A percentile compares a stretch with the other conserved stretches of the same genome.
Evolutionary conservation across 208 protist genomes (phyloP).

Genomic region (Leishmania mexicana): DNA sequence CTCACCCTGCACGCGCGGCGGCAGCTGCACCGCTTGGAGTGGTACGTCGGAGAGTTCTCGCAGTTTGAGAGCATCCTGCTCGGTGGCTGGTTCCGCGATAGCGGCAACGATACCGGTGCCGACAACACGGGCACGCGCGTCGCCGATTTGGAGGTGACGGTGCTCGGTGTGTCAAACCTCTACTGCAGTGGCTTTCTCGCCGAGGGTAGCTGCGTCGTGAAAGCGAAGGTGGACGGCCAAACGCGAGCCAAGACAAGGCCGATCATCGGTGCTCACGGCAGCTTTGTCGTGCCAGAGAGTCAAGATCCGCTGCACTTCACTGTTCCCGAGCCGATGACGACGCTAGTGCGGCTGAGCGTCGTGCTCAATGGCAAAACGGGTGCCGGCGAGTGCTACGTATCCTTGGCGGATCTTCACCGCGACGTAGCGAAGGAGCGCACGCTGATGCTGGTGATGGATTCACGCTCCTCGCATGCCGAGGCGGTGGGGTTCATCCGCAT

Average conservation of each 20-base stretch:
- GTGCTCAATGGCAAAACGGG: conserved; percentile 43
- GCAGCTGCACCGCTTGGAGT: conserved; percentile 83
- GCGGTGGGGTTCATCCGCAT: conserved; percentile 71
- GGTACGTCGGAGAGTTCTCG: conserved; percentile 74
- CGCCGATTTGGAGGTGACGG: conserved; percentile 40
- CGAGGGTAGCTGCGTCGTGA: conserved; percentile 56
- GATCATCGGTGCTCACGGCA: conserved; percentile 40
- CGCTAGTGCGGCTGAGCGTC: conserved; percentile 54
- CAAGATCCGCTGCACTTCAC: conserved; percentile 43
- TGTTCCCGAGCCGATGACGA: conserved; percentile 48
- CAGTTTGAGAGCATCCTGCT: conserved; percentile 47
- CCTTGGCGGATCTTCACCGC: conserved; percentile 56
- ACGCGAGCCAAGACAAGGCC: conserved; percentile 35
- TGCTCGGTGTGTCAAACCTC: conserved; percentile 58
- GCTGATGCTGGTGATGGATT: conserved; percentile 65
- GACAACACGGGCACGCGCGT: conserved; percentile 8
- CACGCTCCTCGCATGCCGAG: conserved; percentile 34
- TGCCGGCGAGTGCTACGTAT: conserved; percentile 67
- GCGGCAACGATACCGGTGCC: conserved; percentile 4
- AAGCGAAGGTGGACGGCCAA: conserved; percentile 52
- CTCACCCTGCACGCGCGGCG: conserved; percentile 35
- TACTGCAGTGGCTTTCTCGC: conserved; percentile 45
- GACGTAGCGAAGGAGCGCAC: conserved; percentile 55
- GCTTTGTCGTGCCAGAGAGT: conserved; percentile 40
- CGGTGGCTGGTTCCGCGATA: conserved; percentile 33